Evolutionary conservation across 768 basidiomycete genomes (phyloP).

Genomic region (Cubamyces sp.): DNA sequence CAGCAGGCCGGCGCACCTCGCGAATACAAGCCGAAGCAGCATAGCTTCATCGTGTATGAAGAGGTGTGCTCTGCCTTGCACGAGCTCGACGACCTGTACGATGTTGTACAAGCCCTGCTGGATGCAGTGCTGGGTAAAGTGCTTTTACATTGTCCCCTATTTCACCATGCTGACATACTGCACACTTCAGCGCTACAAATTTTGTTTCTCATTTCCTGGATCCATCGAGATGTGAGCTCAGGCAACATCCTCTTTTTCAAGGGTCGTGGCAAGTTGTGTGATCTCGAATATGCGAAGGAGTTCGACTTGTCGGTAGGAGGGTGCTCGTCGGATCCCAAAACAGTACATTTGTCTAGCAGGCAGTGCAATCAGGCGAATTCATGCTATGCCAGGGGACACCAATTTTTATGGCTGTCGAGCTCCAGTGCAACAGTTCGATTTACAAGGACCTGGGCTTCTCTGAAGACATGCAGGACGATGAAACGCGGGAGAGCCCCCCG

Average conservation of each 20-base stretch:
- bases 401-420: conserved; percentile 4
- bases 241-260: conserved; percentile 2
- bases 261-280: not conserved
- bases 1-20: not conserved
- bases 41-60: conserved; percentile 7
- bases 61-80: conserved; percentile 11
- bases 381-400: not conserved
- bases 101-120: conserved; percentile 2
- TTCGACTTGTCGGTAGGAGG: not conserved
- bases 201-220: not conserved
- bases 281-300: not conserved
- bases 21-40: conserved; percentile 8
- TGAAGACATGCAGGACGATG: not conserved
- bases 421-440: not conserved
- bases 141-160: not conserved
- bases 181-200: conserved; percentile 5
- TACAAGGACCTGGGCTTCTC: not conserved
- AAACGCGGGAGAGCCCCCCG: not conserved
- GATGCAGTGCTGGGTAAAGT: conserved; percentile 1
- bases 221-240: conserved; percentile 8
- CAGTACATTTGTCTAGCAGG: not conserved
- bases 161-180: not conserved
- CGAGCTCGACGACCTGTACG: conserved; percentile 8
- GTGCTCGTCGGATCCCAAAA: conserved; percentile 6
- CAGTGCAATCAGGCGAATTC: not conserved